Evolutionary conservation across 148 eudicot species (phyloP), one percentile per base, ranked within the genome.

Genomic region (Linanthus parryae): DNA sequence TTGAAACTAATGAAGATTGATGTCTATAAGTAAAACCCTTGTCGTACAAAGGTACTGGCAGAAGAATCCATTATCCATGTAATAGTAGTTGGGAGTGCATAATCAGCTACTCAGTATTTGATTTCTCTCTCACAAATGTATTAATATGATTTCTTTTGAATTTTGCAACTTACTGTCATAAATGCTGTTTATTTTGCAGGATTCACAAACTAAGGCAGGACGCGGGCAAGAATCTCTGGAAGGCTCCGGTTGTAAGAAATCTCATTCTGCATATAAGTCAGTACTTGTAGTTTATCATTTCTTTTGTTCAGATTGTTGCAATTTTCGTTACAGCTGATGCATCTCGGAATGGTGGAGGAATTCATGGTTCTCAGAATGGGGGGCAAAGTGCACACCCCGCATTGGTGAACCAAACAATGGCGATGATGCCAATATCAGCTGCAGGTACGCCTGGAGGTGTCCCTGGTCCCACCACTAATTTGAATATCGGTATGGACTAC

Each of bases 401-500:
- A 18, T 64, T 80, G 73, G 74, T 73, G 53, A 88, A 74, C 51
- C 85, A 78, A 48, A 34, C 81, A 23, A 68, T 82, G 73, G 45
- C 84, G 12, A 57, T 80, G 3, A 48, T 87, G 64, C 84, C 95
- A 54, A 67, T 82, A 68, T 49, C 95, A 63, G 76, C 74, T 22
- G 63, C 80, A 40, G 89, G 79, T 61, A 77, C 79, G 52, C 71
- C 72, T 7, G 80, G 72, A 26, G 64, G 71, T 55, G 68, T 75
- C 56, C 60, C 86, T 31, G 85, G 95, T 31, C 99, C 99, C 48
- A 72, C 95, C 28, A 94, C 99, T 16, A 94, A 88, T 69, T 64
- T 94, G 59, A 88, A 94, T 67, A 94, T 88, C 46, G 96, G 99
- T 41, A 88, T 88, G 99, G 99, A 94, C 56, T 88, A 88, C 56